Evolutionary conservation across 495 filamentous ascomycete species (phyloP).

Genomic region (Pyrenula aspistea): DNA sequence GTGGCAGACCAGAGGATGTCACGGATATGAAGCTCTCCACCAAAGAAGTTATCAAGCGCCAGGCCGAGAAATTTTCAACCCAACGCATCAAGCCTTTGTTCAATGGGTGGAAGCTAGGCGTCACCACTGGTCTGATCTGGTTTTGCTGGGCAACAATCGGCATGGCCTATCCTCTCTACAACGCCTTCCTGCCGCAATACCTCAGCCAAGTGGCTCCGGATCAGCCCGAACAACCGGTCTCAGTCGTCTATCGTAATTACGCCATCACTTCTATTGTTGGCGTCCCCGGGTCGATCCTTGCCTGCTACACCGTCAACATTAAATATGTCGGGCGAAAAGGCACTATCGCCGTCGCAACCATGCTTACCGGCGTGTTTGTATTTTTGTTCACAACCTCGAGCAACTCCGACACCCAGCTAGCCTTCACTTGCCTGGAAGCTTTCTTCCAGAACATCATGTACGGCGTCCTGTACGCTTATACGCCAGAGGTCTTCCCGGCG

Average conservation of each 20-base stretch:
- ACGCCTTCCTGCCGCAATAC: slow-evolving; percentile 48
- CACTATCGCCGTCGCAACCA: slow-evolving; percentile 39
- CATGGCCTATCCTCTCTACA: slow-evolving; percentile 48
- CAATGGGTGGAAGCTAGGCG: slow-evolving; percentile 33
- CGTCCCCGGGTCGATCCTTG: slow-evolving; percentile 42
- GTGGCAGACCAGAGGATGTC: slow-evolving; percentile 27
- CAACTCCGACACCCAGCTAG: slow-evolving; percentile 34
- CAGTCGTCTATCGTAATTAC: slow-evolving; percentile 48
- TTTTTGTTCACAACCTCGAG: slow-evolving; percentile 45
- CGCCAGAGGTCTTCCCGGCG: slow-evolving; percentile 49
- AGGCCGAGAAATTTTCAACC: slow-evolving; percentile 42
- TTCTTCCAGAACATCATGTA: slow-evolving; percentile 58
- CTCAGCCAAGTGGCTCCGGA: slow-evolving; percentile 27
- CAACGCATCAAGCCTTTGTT: slow-evolving; percentile 43
- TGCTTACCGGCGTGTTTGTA: slow-evolving; percentile 45
- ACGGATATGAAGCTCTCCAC: slow-evolving; percentile 22
- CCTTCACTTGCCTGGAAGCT: slow-evolving; percentile 39
- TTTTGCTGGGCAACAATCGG: slow-evolving; percentile 47
- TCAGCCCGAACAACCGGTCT: slow-evolving; percentile 20
- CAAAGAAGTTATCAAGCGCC: slow-evolving; percentile 33
- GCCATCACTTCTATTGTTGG: slow-evolving; percentile 46
- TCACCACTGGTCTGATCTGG: slow-evolving; percentile 38
- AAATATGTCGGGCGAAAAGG: slow-evolving; percentile 49
- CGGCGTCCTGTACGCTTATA: slow-evolving; percentile 48
- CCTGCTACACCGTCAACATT: slow-evolving; percentile 42